Conservation (phyloP, 176 grass and related monocot genomes). For the Musa beccarii region DNA sequence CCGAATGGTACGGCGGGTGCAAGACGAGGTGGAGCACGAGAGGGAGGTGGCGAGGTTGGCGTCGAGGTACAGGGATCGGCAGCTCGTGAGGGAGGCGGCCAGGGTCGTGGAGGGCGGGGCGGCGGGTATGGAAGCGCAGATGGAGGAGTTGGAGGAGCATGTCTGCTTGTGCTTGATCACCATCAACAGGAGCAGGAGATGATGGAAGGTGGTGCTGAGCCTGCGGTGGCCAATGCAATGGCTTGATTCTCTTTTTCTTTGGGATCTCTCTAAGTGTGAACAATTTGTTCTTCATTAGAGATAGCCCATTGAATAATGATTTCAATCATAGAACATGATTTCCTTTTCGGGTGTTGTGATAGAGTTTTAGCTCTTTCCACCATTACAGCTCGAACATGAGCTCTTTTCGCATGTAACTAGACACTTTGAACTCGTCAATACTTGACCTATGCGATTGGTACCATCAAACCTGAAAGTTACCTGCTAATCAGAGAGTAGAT, state of each 20-base stretch:
- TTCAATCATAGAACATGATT: too few species aligned
- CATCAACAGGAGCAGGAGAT: conserved; percentile 68
- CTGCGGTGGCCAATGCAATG: background rate
- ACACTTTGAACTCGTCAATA: too few species aligned
- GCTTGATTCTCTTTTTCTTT: background rate
- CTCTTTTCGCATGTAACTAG: too few species aligned
- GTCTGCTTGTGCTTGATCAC: conserved; percentile 71
- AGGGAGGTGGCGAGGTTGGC: conserved; percentile 58
- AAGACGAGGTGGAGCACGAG: conserved; percentile 80
- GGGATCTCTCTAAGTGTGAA: too few species aligned
- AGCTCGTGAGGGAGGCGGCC: conserved; percentile 8
- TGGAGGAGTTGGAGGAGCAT: conserved; percentile 80
- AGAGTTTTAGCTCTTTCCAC: too few species aligned
- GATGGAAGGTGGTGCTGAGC: conserved; percentile 10
- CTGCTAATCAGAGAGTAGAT: too few species aligned
- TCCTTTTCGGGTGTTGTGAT: too few species aligned
- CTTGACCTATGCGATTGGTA: too few species aligned
- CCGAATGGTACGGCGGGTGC: conserved; percentile 63
- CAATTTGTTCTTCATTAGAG: too few species aligned
- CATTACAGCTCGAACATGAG: too few species aligned
- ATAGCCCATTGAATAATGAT: too few species aligned
- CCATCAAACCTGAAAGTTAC: too few species aligned
- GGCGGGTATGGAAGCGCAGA: conserved; percentile 41
- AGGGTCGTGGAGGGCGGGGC: conserved; percentile 38
- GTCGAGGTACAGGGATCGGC: conserved; percentile 9